Evolutionary conservation across 2,329 filamentous ascomycete genomes (phyloP), one percentile per base, ranked within the genome.

Genomic region (Colletotrichum sansevieriae): DNA sequence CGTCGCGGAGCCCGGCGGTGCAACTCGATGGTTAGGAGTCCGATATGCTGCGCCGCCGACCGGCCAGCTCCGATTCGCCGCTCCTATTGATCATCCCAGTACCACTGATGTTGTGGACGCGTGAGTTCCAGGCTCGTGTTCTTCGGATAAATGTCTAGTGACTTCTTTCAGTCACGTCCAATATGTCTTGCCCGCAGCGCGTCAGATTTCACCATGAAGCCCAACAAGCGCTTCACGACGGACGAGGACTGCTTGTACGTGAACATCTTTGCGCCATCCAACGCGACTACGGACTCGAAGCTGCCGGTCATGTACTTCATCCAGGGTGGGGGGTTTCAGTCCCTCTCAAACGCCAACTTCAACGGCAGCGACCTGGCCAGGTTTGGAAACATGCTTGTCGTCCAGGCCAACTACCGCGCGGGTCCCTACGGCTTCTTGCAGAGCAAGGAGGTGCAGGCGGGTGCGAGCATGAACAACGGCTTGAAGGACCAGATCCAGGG

Each of bases 351-450:
- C 33, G 62, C 65, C 8, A 68, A 68, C 55, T 68, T 68, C 49
- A 68, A 68, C 62, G 65, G 65, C 13, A 68, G 65, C 9, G 55
- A 65, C 22, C 55, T 68, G 12, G 65, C 65, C 62, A 90, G n/a
- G 11, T 68, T 68, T 4, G 65, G 65, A 12, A 68, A 68, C 62
- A 90, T 94, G 29, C 80, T 95, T 0, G 87, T 93, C 0, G 90
- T 95, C 2, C 90, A 84, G 10, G 86, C 93, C 78, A 94, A 94
- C 78, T 94, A 95, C 75, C 89, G 92, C 5, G 91, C 95, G 11
- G 92, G 92, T 0, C 85, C 87, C 0, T 94, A 89, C 72, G 92
- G 92, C 0, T 95, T 94, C 75, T 82, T 95, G 12, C 87, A 88
- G 2, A 83, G 88, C 63, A 79, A 85, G 15, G 85, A 91, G 62